Evolutionary conservation across 148 eudicot species (phyloP), one percentile per base, ranked within the genome.

Genomic region (Vaccinium macrocarpon): DNA sequence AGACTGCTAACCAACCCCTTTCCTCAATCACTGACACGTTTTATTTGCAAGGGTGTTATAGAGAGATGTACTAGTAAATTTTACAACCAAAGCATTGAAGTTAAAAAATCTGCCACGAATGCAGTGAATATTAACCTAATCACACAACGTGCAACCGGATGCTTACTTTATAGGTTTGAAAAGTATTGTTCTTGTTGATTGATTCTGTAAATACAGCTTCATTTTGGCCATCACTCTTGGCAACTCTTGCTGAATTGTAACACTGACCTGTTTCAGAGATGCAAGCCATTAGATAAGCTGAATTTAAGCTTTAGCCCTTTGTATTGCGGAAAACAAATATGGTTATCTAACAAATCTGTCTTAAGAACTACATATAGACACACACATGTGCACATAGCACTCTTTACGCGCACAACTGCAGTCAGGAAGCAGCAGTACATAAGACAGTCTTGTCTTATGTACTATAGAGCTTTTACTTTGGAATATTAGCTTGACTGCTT

Each of bases 131-230:
- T 32, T 32, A 82, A 25, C 59, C 35, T 38, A 29, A 48, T 66
- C 71, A 72, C 3, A 42, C 23, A 1, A 46, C 13, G 72, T 18
- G 84, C 71, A 75, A 32, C 38, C 49, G 25, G 86, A 57, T 86
- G 82, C 94, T 89, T 91, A 95, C 99, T 92, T 97, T 57, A 97
- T 95, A 48, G 99, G 99, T 90, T 92, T 97, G 91, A 97, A 97
- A 86, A 95, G 97, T 88, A 97, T 94, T 51, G 99, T 88, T 77
- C 97, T 93, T 3, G 99, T 97, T 50, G 97, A 92, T 52, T 94
- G 91, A 84, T 97, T 97, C 84, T 92, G 97, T 80, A 97, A 92
- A 90, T 97, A 97, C 78, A 97, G 97, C 90, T 93, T 97, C 98
- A 97, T 91, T 89, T 93, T 97, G 55, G 82, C 93, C 89, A 92